Base-by-base conservation (phyloP, 495 filamentous ascomycete species). In the Podospora bellae-mahoneyi region DNA sequence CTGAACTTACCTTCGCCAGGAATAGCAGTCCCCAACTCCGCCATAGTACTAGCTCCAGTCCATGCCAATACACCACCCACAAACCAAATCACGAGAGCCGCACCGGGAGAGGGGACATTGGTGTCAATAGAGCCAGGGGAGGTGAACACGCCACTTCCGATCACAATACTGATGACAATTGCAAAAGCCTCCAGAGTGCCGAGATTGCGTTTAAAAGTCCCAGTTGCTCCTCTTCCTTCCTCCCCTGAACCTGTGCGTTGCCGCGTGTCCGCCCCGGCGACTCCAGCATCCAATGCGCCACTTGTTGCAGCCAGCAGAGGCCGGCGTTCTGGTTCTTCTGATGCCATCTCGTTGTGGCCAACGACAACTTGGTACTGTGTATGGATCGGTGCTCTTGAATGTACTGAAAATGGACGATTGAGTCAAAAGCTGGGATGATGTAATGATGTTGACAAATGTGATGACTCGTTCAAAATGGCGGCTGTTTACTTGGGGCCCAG, bases 41-140 rank as follows among this genome's bases (percentile, higher is more conserved):
- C 83, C 71, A 87, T 77, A 16, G 83, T 84, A 19, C 76, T 78
- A 2, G 84, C 85, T 6, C 85, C 85, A 0, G 84, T 82, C 85
- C 84, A 88, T 0, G 84, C 85, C n/a, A 87, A 75, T 1, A 84
- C 69, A 0, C 84, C 83, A 53, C 80, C 83, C 28, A 86, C 72
- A 20, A 86, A 74, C 84, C 84, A 87, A 16, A 86, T 77, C 9
- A 86, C 59, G 58, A 87, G 71, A 9, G 83, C 84, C 3, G 72
- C 77, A 26, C 82, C 84, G 1, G 85, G 83, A 4, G 85, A 87
- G 1, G 83, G 82, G 1, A 85, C 82, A 69, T 86, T 86, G 2
- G 81, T 82, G 71, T 87, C 84, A 72, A 87, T 81, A n/a, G 81
- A 78, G 0, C 82, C 83, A 4, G 84, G 85, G 4, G 85, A 87